Conservation (phyloP, 1,139 yeast species). For the Yamadazyma jaroonii region DNA sequence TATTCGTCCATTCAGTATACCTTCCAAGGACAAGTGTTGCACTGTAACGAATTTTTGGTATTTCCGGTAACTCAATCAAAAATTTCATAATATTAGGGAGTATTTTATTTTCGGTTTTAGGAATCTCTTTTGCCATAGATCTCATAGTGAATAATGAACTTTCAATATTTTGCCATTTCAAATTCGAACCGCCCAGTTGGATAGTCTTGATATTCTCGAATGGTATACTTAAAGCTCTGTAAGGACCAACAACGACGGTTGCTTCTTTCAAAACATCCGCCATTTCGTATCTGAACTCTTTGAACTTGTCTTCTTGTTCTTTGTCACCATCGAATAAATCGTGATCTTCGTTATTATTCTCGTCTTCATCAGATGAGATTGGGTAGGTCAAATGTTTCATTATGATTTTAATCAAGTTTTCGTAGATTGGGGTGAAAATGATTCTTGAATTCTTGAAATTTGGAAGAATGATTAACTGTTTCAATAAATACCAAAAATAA, state of each 20-base stretch:
- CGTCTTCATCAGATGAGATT: slow-evolving; percentile 30
- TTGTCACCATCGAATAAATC: slow-evolving; percentile 56
- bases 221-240: slow-evolving; percentile 62
- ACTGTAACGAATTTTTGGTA: slow-evolving; percentile 84
- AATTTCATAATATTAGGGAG: slow-evolving; percentile 78
- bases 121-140: slow-evolving; percentile 92
- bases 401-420: slow-evolving; percentile 63
- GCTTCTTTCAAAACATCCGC: slow-evolving; percentile 96
- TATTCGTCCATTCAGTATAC: slow-evolving; percentile 92
- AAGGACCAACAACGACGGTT: slow-evolving; percentile 83
- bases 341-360: slow-evolving; percentile 22
- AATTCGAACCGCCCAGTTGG: slow-evolving; percentile 21
- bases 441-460: slow-evolving; percentile 59
- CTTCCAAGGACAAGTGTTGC: slow-evolving; percentile 91
- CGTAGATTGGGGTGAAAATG: slow-evolving; percentile 60
- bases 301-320: slow-evolving; percentile 90
- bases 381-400: slow-evolving; percentile 80
- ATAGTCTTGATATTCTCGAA: slow-evolving; percentile 48
- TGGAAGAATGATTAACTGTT: slow-evolving; percentile 65
- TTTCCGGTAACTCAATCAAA: slow-evolving; percentile 74
- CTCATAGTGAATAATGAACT: slow-evolving; percentile 89
- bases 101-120: slow-evolving; percentile 60
- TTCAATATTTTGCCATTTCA: slow-evolving; percentile 82
- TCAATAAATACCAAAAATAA: slow-evolving; percentile 85
- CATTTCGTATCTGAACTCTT: slow-evolving; percentile 92